Evolutionary conservation across 306 rosid genomes (phyloP), one percentile per base, ranked within the genome.

Genomic region (Dalbergia cochinchinensis): DNA sequence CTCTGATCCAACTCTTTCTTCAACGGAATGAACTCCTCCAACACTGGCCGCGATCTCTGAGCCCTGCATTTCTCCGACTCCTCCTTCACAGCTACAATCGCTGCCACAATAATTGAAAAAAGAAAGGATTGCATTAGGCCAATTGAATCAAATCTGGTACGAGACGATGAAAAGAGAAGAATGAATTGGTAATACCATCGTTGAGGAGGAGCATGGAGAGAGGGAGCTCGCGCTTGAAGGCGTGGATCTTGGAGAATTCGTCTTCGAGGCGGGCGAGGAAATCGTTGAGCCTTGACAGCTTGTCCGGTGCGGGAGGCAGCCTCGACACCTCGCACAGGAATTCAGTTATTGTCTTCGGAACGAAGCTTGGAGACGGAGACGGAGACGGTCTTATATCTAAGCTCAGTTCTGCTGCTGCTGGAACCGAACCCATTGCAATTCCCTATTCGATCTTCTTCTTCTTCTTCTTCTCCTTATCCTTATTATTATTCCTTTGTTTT

Each of bases 151-250:
- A 8, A 48, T 7, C 16, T 15, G 45, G 42, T 11, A 60, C 6
- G 33, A 60, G 26, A 6, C 13, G 13, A 15, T 5, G 44, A 41
- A 65, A 74, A 18, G 4, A 16, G 8, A 7, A n/a, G 26, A 4
- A 7, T 0, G 26, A 26, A 26, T 26, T 26, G 31, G 31, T 2
- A 26, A 26, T 2, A 94, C 99, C 99, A 69, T 95, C 97, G 61
- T 84, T 91, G 77, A 95, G 73, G 50, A 95, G 88, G 59, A 90
- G 86, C 96, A 91, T 91, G 72, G 90, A 95, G 48, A 95, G 92
- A 65, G 99, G 99, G 58, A 95, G 99, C 88, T 92, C 98, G 81
- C 98, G 97, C 74, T 90, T 91, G 63, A 95, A 95, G 12, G 94
- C 97, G 16, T 95, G 88, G 92, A 95, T 95, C 92, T 95, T 95